These are phyloP conservation scores for Fusarium coicis DNA, from an alignment of 2,329 filamentous ascomycete genomes.

Conservation along the genomic window DNA sequence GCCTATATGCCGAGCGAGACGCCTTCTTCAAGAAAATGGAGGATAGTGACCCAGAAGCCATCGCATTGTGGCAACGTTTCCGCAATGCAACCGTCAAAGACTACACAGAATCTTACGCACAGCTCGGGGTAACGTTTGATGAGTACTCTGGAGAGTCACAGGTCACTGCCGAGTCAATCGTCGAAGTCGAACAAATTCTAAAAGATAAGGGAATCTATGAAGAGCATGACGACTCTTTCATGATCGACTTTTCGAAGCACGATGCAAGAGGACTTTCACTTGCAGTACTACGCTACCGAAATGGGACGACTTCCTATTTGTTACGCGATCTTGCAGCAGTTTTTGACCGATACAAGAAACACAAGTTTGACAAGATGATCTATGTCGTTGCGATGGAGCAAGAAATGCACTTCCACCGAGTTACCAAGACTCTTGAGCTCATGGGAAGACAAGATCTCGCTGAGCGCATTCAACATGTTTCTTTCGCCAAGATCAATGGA, in stretches of 20 bases:
- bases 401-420: slow-evolving; percentile 76
- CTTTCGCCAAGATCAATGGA: slow-evolving; percentile 65
- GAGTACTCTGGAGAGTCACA: slow-evolving; percentile 76
- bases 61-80: slow-evolving; percentile 65
- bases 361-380: slow-evolving; percentile 80
- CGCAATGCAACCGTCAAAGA: slow-evolving; percentile 64
- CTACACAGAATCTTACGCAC: slow-evolving; percentile 64
- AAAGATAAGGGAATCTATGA: slow-evolving; percentile 70
- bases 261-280: slow-evolving; percentile 77
- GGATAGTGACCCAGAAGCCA: slow-evolving; percentile 63
- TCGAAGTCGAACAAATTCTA: slow-evolving; percentile 67
- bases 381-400: slow-evolving; percentile 80
- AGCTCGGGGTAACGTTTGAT: slow-evolving; percentile 67
- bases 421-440: slow-evolving; percentile 68
- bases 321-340: slow-evolving; percentile 79
- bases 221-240: slow-evolving; percentile 71
- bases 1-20: slow-evolving; percentile 59
- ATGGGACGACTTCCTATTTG: slow-evolving; percentile 59
- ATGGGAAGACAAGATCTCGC: slow-evolving; percentile 50
- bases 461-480: slow-evolving; percentile 50
- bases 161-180: slow-evolving; percentile 61
- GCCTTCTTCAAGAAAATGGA: slow-evolving; percentile 70
- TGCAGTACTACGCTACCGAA: slow-evolving; percentile 71
- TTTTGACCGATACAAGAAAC: slow-evolving; percentile 67
- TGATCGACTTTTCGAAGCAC: slow-evolving; percentile 77